Conservation (phyloP, 1,139 yeast genomes). For the Taiozyma sp. region DNA sequence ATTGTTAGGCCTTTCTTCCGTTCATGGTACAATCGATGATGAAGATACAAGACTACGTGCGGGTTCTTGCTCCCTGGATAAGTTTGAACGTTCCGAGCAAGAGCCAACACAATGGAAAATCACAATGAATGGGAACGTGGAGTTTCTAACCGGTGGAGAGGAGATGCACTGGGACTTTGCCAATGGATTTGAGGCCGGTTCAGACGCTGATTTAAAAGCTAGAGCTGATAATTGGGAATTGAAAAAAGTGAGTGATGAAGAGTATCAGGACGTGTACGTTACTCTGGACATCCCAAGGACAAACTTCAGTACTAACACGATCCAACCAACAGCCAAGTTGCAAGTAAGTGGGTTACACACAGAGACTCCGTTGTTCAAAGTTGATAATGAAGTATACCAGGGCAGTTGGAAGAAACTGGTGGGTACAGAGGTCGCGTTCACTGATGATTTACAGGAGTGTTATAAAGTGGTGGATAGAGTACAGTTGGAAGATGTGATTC, state of each 20-base stretch:
- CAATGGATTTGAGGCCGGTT: constrained; percentile 66
- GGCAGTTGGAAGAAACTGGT: constrained; percentile 77
- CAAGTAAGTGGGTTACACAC: constrained; percentile 51
- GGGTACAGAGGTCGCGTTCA: constrained; percentile 70
- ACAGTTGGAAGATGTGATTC: constrained; percentile 27
- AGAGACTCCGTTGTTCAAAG: constrained; percentile 46
- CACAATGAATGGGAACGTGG: constrained; percentile 63
- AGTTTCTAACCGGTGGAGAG: constrained; percentile 68
- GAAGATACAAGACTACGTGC: constrained; percentile 45
- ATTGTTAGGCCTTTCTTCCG: constrained; percentile 44
- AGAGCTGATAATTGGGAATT: constrained; percentile 23
- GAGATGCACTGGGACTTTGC: constrained; percentile 87
- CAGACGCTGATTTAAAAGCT: constrained; percentile 65
- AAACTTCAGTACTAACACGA: constrained; percentile 25
- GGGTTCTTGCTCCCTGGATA: constrained; percentile 57
- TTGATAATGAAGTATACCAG: constrained; percentile 55
- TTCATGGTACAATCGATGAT: constrained; percentile 44
- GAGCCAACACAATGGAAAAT: constrained; percentile 46
- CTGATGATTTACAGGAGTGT: constrained; percentile 25
- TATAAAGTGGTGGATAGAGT: constrained; percentile 30
- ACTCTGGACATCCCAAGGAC: constrained; percentile 38
- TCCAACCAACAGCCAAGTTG: constrained; percentile 33
- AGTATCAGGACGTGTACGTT: constrained; percentile 36
- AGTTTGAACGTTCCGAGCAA: constrained; percentile 38
- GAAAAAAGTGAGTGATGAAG: constrained; percentile 18